Conservation (phyloP, 176 grass and related monocot genomes). For the Saccharum spontaneum region DNA sequence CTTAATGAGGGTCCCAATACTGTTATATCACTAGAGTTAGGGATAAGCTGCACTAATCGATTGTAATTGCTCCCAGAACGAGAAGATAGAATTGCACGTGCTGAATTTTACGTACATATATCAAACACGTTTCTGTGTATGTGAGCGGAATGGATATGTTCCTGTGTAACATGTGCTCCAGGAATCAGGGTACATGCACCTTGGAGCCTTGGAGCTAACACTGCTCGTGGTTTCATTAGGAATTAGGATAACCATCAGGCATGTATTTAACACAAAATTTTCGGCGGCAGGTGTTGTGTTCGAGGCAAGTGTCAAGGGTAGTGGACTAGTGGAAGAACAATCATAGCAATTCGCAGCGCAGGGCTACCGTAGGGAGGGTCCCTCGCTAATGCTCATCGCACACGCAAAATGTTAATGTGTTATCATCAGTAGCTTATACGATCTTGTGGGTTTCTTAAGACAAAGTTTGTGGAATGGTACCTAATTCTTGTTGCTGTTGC, state of each 20-base stretch:
- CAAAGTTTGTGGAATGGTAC: slow-evolving; percentile 21
- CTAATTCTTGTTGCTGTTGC: slow-evolving; percentile 9
- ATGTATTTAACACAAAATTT: background rate
- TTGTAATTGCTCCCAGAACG: background rate
- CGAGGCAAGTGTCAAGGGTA: background rate
- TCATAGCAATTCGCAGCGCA: background rate
- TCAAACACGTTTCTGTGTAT: no score
- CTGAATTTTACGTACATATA: background rate
- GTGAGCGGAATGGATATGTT: background rate
- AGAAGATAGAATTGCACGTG: background rate
- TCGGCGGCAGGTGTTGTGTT: background rate
- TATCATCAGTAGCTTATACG: background rate
- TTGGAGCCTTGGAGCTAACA: background rate
- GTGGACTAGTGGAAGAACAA: background rate
- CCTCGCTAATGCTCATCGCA: slow-evolving; percentile 15
- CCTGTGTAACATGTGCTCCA: background rate
- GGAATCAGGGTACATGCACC: background rate
- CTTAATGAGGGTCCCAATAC: background rate
- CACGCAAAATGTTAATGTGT: slow-evolving; percentile 16
- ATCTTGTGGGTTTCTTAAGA: slow-evolving; percentile 7
- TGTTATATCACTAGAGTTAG: background rate
- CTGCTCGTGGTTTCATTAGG: background rate
- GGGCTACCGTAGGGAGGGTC: background rate
- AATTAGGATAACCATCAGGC: background rate
- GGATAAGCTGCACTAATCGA: background rate